These are phyloP conservation scores for Williopsis jadinii DNA, from an alignment of 1,139 yeast genomes.

Conservation along the genomic window DNA sequence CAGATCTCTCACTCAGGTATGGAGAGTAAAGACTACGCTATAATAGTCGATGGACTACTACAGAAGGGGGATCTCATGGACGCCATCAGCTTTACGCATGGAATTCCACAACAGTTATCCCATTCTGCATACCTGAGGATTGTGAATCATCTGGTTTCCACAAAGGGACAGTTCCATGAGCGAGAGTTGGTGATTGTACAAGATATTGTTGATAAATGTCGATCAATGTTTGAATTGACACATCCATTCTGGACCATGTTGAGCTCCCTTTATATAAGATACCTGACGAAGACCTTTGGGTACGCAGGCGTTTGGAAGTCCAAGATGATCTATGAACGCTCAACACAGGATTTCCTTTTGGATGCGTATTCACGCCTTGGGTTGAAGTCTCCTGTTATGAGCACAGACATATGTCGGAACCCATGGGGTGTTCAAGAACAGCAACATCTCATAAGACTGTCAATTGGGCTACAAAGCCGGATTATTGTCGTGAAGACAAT, in stretches of 20 bases:
- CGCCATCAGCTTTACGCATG: slow-evolving; percentile 5
- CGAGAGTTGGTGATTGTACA: slow-evolving; percentile 6
- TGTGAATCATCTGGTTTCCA: slow-evolving; percentile 5
- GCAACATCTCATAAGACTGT: slow-evolving; percentile 4
- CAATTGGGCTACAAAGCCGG: slow-evolving; percentile 2
- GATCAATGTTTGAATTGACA: not conserved
- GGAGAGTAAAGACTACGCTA: slow-evolving; percentile 6
- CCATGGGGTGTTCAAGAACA: slow-evolving; percentile 7
- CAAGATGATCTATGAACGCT: slow-evolving; percentile 7
- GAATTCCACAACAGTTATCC: slow-evolving; percentile 2
- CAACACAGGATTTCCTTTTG: slow-evolving; percentile 5
- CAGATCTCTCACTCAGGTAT: slow-evolving; percentile 7
- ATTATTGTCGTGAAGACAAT: slow-evolving; percentile 9
- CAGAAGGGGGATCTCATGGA: slow-evolving; percentile 6
- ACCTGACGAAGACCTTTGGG: slow-evolving; percentile 7
- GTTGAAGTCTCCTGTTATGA: slow-evolving; percentile 5
- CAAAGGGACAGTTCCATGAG: slow-evolving; percentile 5
- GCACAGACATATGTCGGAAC: slow-evolving; percentile 4
- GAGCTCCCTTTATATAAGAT: slow-evolving; percentile 8
- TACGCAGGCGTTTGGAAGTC: slow-evolving; percentile 5
- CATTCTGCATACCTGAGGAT: slow-evolving; percentile 6
- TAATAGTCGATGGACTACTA: slow-evolving; percentile 8
- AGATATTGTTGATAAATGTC: slow-evolving; percentile 2
- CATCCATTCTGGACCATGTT: slow-evolving; percentile 10
- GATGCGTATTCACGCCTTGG: slow-evolving; percentile 4